These are phyloP conservation scores for Epichloe gansuensis DNA, from an alignment of 2,329 filamentous ascomycete species.

Conservation along the genomic window DNA sequence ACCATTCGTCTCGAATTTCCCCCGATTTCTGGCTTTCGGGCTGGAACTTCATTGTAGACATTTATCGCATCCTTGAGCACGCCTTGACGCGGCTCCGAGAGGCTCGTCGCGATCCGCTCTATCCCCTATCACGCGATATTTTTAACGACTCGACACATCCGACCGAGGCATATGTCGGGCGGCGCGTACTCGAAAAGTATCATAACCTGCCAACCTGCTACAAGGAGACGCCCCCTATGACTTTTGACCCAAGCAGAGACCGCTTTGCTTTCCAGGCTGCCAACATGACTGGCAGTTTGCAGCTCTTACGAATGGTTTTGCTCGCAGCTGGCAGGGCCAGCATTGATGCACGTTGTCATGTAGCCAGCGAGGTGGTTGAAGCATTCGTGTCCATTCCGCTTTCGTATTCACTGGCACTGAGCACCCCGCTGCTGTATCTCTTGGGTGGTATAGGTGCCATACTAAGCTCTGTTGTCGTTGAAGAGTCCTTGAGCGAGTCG, in stretches of 20 bases:
- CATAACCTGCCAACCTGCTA: constrained; percentile 15
- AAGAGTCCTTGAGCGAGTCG: constrained; percentile 16
- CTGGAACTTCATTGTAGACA: constrained; percentile 44
- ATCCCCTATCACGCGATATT: constrained; percentile 11
- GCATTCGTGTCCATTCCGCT: constrained; percentile 13
- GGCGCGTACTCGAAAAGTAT: constrained; percentile 15
- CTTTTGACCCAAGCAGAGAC: constrained; percentile 16
- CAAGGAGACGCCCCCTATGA: constrained; percentile 15
- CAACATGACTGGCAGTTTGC: constrained; percentile 22
- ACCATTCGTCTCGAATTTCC: constrained; percentile 2
- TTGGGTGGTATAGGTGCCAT: constrained; percentile 21
- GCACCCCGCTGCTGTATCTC: constrained; percentile 21
- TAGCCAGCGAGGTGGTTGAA: constrained; percentile 18
- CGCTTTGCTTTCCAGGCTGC: constrained; percentile 23
- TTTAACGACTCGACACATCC: constrained; percentile 10
- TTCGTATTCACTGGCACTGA: constrained; percentile 15
- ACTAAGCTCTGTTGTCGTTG: constrained; percentile 20
- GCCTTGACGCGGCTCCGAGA: constrained; percentile 19
- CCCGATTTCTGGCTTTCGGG: constrained; percentile 35
- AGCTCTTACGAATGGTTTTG: constrained; percentile 20
- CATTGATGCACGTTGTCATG: constrained; percentile 17
- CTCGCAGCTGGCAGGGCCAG: constrained; percentile 15
- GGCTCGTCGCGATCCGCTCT: constrained; percentile 6
- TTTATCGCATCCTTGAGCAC: constrained; percentile 44
- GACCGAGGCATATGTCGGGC: constrained; percentile 10